Conservation (phyloP, 2,329 filamentous ascomycete species). For the Stachybotrys chlorohalonatus region DNA sequence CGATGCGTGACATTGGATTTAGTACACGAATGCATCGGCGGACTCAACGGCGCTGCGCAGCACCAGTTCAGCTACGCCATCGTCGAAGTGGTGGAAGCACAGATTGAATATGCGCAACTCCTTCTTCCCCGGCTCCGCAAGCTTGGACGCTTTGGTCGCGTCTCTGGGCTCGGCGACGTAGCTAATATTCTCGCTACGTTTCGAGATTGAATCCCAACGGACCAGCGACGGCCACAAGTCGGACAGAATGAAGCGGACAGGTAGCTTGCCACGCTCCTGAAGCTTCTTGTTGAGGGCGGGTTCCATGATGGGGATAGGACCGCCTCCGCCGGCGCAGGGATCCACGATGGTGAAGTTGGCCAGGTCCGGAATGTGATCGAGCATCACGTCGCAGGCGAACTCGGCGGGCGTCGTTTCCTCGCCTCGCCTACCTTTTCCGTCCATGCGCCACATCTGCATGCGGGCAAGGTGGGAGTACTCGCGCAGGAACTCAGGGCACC, state of each 20-base stretch:
- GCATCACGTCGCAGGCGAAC: slow-evolving; percentile 10
- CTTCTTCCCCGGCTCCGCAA: slow-evolving; percentile 9
- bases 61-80: slow-evolving; percentile 11
- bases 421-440: slow-evolving; percentile 8
- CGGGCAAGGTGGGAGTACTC: slow-evolving; percentile 12
- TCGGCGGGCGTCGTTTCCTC: slow-evolving; percentile 7
- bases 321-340: slow-evolving; percentile 10
- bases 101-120: slow-evolving; percentile 13
- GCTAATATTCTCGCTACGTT: slow-evolving; percentile 10
- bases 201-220: slow-evolving; percentile 10
- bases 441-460: slow-evolving; percentile 9
- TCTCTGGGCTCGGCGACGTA: slow-evolving; percentile 10
- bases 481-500: slow-evolving; percentile 12
- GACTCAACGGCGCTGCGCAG: slow-evolving; percentile 11
- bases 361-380: slow-evolving; percentile 8
- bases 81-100: slow-evolving; percentile 14
- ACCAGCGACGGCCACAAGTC: slow-evolving; percentile 12
- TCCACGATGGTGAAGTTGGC: slow-evolving; percentile 12
- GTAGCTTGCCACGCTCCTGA: slow-evolving; percentile 6
- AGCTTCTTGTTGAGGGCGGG: slow-evolving; percentile 9
- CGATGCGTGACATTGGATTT: background rate
- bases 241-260: slow-evolving; percentile 10
- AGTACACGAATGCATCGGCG: slow-evolving; percentile 11
- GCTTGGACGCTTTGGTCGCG: slow-evolving; percentile 8
- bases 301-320: slow-evolving; percentile 12